Base-by-base conservation (phyloP, 2,329 filamentous ascomycete species). In the Phaeomoniella chlamydospora region DNA sequence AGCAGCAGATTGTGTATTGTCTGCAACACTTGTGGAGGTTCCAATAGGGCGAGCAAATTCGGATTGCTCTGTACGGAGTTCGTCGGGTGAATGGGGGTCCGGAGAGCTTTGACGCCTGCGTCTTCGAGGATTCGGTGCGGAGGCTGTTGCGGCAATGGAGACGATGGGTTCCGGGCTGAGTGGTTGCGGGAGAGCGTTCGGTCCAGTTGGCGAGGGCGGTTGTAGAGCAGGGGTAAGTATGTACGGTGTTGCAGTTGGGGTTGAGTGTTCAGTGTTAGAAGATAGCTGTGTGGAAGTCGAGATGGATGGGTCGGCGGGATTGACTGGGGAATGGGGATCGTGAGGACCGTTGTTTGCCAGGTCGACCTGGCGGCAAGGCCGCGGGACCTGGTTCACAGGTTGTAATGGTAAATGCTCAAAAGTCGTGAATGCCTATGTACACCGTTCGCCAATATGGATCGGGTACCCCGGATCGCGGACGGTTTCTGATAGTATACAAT, bases 311-410 rank as follows among this genome's bases (percentile, higher is more conserved):
- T 69, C 59, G 75, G 77, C 77, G 73, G 78, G 62, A 65, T 68
- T 65, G 73, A 68, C 64, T 69, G 69, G 71, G 69, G 72, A 64
- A 59, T 61, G 57, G 58, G 55, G 57, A 56, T 62, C 58, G 55
- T 61, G 64, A 60, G 70, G 64, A 56, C 53, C 65, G 66, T 74
- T 70, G 73, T 80, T 70, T 70, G 78, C 79, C 79, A 83, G 78
- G 70, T 75, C 77, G 75, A 74, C 62, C 58, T 59, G 61, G 63
- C 62, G 65, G 68, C 61, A 61, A 42, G 53, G 59, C 58, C 64
- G 49, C 51, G 45, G 17, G 30, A 39, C 35, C 31, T n/a, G n/a
- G n/a, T n/a, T n/a, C n/a, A n/a, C n/a, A n/a, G n/a, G n/a, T n/a
- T n/a, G n/a, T n/a, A n/a, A n/a, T n/a, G n/a, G n/a, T n/a, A n/a